Conservation (phyloP, 2,329 filamentous ascomycete genomes). For the Penicillium sp. region DNA sequence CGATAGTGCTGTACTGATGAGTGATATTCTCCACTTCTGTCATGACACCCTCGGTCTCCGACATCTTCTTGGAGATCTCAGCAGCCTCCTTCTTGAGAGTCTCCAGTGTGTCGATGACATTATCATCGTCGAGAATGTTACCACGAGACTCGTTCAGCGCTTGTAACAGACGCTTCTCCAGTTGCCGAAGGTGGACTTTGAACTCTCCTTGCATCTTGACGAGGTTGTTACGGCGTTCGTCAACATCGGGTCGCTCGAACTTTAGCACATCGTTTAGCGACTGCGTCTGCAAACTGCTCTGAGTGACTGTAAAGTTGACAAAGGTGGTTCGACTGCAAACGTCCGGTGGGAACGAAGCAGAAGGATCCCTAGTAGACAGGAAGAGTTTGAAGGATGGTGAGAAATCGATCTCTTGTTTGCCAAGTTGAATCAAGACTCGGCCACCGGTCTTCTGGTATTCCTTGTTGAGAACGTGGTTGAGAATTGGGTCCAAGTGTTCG, state of each 20-base stretch:
- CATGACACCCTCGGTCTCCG: conserved; percentile 97
- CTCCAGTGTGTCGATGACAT: conserved; percentile 96
- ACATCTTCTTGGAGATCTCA: conserved; percentile 94
- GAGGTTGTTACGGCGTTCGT: conserved; percentile 91
- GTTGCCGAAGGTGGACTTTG: conserved; percentile 92
- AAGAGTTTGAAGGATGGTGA: conserved; percentile 95
- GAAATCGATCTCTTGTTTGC: conserved; percentile 98
- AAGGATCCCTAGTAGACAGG: conserved; percentile 91
- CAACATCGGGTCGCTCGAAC: conserved; percentile 93
- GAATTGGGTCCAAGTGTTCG: conserved; percentile 91
- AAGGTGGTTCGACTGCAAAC: conserved; percentile 98
- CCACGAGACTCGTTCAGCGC: conserved; percentile 96
- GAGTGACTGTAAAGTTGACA: conserved; percentile 98
- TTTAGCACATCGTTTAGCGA: conserved; percentile 97
- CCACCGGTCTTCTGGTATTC: conserved; percentile 98
- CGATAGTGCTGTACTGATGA: conserved; percentile 88
- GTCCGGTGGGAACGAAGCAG: conserved; percentile 90
- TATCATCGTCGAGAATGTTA: conserved; percentile 97
- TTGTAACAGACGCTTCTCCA: conserved; percentile 90
- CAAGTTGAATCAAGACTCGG: conserved; percentile 95
- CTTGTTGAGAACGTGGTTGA: conserved; percentile 98
- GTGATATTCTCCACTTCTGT: conserved; percentile 95
- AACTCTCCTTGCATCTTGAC: conserved; percentile 99
- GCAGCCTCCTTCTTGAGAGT: conserved; percentile 96
- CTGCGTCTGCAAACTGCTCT: conserved; percentile 97